These are phyloP conservation scores for Akanthomyces uredinophilus DNA, from an alignment of 2,329 filamentous ascomycete genomes.

Conservation along the genomic window DNA sequence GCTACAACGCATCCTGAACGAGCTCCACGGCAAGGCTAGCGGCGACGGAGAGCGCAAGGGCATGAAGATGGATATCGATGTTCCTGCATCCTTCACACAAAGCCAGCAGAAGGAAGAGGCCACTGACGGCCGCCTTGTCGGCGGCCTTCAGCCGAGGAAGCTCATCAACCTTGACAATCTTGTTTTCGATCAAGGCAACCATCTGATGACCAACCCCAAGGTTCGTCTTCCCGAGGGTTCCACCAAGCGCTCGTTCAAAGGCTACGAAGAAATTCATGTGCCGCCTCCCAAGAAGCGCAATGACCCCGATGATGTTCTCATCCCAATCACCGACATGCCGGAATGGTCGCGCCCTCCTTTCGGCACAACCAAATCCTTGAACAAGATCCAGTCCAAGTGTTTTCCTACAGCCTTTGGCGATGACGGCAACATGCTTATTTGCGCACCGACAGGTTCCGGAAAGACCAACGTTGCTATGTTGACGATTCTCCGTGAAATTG, in stretches of 20 bases:
- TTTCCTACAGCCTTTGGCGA: slow-evolving; percentile 86
- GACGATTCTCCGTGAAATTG: slow-evolving; percentile 90
- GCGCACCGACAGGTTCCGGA: slow-evolving; percentile 92
- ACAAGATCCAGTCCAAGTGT: slow-evolving; percentile 93
- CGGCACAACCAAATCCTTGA: slow-evolving; percentile 78
- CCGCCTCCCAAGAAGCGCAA: slow-evolving; percentile 84
- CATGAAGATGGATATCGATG: slow-evolving; percentile 93
- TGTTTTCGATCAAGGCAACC: slow-evolving; percentile 95
- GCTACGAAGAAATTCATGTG: slow-evolving; percentile 97
- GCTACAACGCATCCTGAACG: slow-evolving; percentile 78
- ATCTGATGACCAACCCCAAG: slow-evolving; percentile 98
- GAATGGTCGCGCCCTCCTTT: slow-evolving; percentile 89
- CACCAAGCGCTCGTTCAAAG: slow-evolving; percentile 92
- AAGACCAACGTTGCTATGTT: slow-evolving; percentile 99
- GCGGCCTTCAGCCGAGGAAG: slow-evolving; percentile 79
- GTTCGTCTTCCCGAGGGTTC: slow-evolving; percentile 91
- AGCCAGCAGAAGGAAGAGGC: slow-evolving; percentile 48
- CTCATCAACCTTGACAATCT: slow-evolving; percentile 93
- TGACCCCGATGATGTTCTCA: slow-evolving; percentile 72
- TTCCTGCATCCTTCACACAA: slow-evolving; percentile 54
- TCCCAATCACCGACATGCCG: slow-evolving; percentile 82
- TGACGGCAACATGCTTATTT: slow-evolving; percentile 96
- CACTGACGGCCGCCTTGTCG: slow-evolving; percentile 64
- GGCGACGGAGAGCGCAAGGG: slow-evolving; percentile 51
- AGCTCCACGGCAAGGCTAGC: slow-evolving; percentile 70